Conservation (phyloP, 768 basidiomycete species). For the Cytidiella melzeri region DNA sequence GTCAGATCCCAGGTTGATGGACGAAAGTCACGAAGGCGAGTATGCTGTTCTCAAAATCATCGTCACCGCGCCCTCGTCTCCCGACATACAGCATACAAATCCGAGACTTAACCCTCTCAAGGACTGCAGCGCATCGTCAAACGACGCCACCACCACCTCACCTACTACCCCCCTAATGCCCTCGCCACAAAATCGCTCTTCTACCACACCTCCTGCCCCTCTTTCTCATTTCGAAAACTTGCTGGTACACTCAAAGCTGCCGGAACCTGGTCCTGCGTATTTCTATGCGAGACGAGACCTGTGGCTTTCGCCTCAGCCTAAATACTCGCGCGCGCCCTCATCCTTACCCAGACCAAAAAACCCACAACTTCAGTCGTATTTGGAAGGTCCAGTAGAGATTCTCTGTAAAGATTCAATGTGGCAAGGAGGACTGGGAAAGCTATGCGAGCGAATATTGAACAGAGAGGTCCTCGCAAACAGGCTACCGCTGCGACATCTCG, state of each 20-base stretch:
- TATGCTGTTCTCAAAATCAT: conserved; percentile 11
- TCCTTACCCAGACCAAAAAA: conserved; percentile 28
- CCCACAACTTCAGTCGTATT: conserved; percentile 36
- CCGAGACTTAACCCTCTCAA: neutral
- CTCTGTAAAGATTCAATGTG: conserved; percentile 41
- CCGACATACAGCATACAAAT: conserved; percentile 11
- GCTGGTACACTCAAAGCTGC: conserved; percentile 36
- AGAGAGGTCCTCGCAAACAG: conserved; percentile 54
- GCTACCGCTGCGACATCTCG: conserved; percentile 44
- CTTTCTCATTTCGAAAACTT: conserved; percentile 34
- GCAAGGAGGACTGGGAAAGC: conserved; percentile 48
- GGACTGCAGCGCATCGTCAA: conserved; percentile 9
- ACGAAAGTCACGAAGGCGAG: conserved; percentile 5
- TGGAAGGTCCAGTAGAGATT: conserved; percentile 37
- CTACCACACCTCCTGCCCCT: conserved; percentile 6
- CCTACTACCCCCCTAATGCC: neutral
- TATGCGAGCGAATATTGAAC: conserved; percentile 56
- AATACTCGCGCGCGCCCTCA: conserved; percentile 10
- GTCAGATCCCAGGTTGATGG: conserved; percentile 10
- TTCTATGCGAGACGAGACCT: conserved; percentile 57
- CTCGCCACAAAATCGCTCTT: neutral
- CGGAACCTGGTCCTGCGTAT: conserved; percentile 56
- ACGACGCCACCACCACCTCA: neutral
- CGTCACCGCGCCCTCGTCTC: conserved; percentile 20
- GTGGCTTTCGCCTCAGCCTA: conserved; percentile 43